phyloP scores from a whole-genome alignment of 2,329 filamentous ascomycete genomes.

The Aspergillus spinulosporus region DNA sequence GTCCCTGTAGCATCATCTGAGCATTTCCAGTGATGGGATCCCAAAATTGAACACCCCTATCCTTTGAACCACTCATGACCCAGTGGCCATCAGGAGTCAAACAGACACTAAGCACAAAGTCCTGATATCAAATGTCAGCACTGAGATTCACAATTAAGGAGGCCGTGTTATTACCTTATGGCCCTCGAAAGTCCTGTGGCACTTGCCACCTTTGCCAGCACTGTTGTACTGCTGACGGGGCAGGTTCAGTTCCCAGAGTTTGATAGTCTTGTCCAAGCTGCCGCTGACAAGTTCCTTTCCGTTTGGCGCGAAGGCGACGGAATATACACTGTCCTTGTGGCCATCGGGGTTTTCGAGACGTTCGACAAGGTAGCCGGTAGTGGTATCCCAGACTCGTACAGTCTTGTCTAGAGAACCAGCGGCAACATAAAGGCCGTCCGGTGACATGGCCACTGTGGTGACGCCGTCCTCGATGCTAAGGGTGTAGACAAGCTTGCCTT shows the following conservation, averaged over 20 bases:
- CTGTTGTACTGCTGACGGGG: conserved; percentile 64
- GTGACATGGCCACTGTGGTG: conserved; percentile 95
- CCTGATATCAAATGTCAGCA: conserved; percentile 51
- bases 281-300: conserved; percentile 92
- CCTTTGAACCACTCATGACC: conserved; percentile 97
- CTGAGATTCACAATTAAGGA: no score
- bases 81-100: conserved; percentile 91
- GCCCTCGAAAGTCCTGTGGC: conserved; percentile 94
- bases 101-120: conserved; percentile 95
- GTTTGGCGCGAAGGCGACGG: conserved; percentile 91
- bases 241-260: conserved; percentile 93
- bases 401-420: conserved; percentile 97
- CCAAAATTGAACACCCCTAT: conserved; percentile 98
- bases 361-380: conserved; percentile 81
- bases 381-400: conserved; percentile 93
- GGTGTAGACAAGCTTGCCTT: conserved; percentile 76
- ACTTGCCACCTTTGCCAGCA: conserved; percentile 81
- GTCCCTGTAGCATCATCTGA: conserved; percentile 97
- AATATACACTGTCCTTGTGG: conserved; percentile 96
- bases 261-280: conserved; percentile 96
- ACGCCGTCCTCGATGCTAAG: conserved; percentile 95
- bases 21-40: conserved; percentile 89
- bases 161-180: conserved; percentile 67
- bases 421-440: conserved; percentile 89
- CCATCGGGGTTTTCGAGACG: conserved; percentile 89